A percentile compares a stretch with the other conserved stretches of the same genome.
Evolutionary conservation across 2,329 filamentous ascomycete species (phyloP).

Genomic region (Pseudogymnoascus sp.): DNA sequence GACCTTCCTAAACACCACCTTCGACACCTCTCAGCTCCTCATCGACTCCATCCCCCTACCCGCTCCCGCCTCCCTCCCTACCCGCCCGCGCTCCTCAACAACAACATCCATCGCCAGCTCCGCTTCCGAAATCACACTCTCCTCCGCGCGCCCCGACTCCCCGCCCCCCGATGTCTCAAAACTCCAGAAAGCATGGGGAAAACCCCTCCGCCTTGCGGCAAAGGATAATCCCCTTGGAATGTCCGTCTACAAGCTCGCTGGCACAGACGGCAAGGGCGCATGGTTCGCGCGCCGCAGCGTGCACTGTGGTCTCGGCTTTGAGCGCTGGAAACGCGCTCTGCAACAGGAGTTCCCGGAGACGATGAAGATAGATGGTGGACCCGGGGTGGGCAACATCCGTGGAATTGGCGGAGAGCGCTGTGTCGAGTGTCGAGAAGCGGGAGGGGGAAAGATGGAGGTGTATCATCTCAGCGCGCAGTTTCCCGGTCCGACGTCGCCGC

Average conservation of each 20-base stretch:
- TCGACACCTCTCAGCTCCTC: conserved; percentile 59
- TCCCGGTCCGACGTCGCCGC: conserved; percentile 74
- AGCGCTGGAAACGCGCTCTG: conserved; percentile 68
- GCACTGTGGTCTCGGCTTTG: conserved; percentile 69
- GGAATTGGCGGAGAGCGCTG: conserved; percentile 76
- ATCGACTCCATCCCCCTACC: conserved; percentile 65
- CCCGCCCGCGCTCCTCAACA: conserved; percentile 46
- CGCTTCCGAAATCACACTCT: conserved; percentile 43
- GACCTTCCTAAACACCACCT: conserved; percentile 48
- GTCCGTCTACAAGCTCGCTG: conserved; percentile 67
- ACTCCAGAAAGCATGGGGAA: conserved; percentile 76
- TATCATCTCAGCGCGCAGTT: conserved; percentile 85
- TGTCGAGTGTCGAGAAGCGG: conserved; percentile 51
- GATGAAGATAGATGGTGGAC: conserved; percentile 58
- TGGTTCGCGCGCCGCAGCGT: conserved; percentile 87
- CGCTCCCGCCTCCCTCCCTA: conserved; percentile 34
- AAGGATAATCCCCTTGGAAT: conserved; percentile 70
- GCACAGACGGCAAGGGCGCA: conserved; percentile 71
- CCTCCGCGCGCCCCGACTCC: conserved; percentile 36
- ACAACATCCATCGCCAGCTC: conserved; percentile 38
- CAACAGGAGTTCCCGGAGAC: conserved; percentile 73
- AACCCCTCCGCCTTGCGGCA: conserved; percentile 63
- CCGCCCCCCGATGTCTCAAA: conserved; percentile 40
- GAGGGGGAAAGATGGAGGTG: conserved; percentile 60
- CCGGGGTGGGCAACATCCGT: conserved; percentile 66